Percentiles rank a stretch among this genome's conserved stretches.
phyloP scores from a whole-genome alignment of 495 filamentous ascomycete species.

The Trichoderma parareesei region DNA sequence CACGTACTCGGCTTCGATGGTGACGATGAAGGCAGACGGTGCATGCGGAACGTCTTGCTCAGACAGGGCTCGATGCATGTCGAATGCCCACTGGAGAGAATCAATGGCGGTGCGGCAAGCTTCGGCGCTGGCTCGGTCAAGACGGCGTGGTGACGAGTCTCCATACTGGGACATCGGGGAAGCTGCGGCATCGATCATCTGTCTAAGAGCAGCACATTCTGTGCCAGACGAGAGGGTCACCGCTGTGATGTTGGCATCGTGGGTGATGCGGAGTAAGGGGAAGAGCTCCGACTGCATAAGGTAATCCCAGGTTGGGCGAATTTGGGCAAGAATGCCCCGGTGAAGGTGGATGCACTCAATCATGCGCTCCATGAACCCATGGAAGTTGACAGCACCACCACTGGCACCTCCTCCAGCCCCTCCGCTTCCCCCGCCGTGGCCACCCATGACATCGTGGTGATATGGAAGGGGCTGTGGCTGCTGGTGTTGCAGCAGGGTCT shows the following conservation, averaged over 20 bases:
- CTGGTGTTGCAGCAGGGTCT: constrained; percentile 16
- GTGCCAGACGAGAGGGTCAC: neutral
- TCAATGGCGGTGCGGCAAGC: constrained; percentile 9
- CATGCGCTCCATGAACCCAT: constrained; percentile 31
- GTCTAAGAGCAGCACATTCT: constrained; percentile 2
- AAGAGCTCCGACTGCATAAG: constrained; percentile 12
- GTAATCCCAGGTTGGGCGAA: constrained; percentile 19
- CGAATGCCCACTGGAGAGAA: constrained; percentile 11
- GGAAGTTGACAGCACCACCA: constrained; percentile 17
- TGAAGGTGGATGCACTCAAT: constrained; percentile 31
- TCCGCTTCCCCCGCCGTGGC: neutral
- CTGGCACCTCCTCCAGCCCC: neutral
- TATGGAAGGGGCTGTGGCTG: constrained; percentile 6
- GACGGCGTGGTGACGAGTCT: neutral
- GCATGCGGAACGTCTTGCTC: constrained; percentile 15
- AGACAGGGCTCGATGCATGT: neutral
- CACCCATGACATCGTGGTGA: constrained; percentile 13
- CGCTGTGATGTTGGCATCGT: constrained; percentile 1
- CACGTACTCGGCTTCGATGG: constrained; percentile 26
- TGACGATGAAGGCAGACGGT: constrained; percentile 24
- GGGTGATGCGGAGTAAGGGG: neutral
- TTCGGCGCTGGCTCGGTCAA: neutral
- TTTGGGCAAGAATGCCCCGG: constrained; percentile 28
- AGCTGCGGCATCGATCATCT: neutral
- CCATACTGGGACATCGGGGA: neutral